Evolutionary conservation across 495 filamentous ascomycete species (phyloP), one percentile per base, ranked within the genome.

Genomic region (Podospora pseudocomata): DNA sequence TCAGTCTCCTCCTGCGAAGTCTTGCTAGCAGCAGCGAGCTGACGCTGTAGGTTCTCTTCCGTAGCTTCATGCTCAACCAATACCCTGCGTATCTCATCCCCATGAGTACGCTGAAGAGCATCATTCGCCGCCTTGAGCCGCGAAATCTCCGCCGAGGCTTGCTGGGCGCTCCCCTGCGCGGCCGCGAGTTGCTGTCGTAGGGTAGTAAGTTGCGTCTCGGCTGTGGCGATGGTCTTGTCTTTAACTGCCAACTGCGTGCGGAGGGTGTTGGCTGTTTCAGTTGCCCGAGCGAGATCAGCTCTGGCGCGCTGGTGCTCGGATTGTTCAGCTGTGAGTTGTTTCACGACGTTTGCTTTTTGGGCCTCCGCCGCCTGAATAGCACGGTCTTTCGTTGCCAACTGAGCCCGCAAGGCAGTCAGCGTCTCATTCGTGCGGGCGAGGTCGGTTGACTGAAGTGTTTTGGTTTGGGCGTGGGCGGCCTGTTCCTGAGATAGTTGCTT

Each of bases 401-500:
- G 89, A 3, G 84, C 82, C 60, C 87, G 91, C 20, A 94, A 80
- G 26, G 85, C 82, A 64, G 93, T 88, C 66, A 90, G 88, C 55
- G 88, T 85, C 49, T 86, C 86, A 67, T 88, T 89, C 53, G 91
- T 86, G 63, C 75, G 74, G 34, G 85, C 80, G 19, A 92, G 65
- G 69, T 97, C 92, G 26, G 87, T 78, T 3, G 83, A 75, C 4
- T 82, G 84, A 2, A 85, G 84, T 70, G 96, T 92, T 73, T 90
- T 91, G 16, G 88, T 86, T 66, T 88, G 87, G 26, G 87, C 86
- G 77, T 91, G 89, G 72, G 93, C 91, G 26, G 87, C 85, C 74
- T 92, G 88, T 68, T 90, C 92, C 76, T 93, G 92, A 15, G 88
- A 87, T 63, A 96, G 82, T 72, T 87, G 90, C 32, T 87, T 84